Conservation (phyloP, 1,284 basidiomycete species). For the Cryptococcus jaspeensis region DNA sequence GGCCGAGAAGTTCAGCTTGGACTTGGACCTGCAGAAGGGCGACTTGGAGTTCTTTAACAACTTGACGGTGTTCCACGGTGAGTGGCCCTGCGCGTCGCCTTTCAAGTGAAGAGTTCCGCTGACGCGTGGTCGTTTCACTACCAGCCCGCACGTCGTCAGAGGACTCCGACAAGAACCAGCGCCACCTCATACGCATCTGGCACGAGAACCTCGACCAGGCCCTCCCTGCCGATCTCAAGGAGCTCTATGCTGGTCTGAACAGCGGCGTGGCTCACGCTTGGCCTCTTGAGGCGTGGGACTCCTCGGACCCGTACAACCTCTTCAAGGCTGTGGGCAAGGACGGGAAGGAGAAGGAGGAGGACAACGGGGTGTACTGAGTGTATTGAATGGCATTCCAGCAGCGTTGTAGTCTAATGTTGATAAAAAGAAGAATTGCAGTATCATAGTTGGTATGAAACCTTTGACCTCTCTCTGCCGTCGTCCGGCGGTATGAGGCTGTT, state of each 20-base stretch:
- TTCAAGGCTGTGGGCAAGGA: not conserved
- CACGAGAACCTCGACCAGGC: constrained; percentile 8
- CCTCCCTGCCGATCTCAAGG: not conserved
- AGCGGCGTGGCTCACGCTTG: not conserved
- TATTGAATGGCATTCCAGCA: too few species aligned
- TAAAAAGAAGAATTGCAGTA: too few species aligned
- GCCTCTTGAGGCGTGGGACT: constrained; percentile 6
- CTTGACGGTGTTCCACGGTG: constrained; percentile 27
- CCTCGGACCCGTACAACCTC: not conserved
- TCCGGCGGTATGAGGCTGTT: too few species aligned
- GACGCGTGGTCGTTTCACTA: not conserved
- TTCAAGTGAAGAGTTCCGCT: too few species aligned
- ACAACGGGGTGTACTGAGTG: constrained; percentile 41
- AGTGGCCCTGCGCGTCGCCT: not conserved
- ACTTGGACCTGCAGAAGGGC: constrained; percentile 28
- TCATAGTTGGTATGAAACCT: too few species aligned
- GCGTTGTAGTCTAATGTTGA: too few species aligned
- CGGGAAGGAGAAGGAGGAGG: not conserved
- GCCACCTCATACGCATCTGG: constrained; percentile 25
- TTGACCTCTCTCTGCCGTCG: too few species aligned
- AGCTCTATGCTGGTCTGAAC: constrained; percentile 1
- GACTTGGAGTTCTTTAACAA: constrained; percentile 36
- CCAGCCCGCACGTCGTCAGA: constrained; percentile 18
- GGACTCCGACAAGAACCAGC: constrained; percentile 20
- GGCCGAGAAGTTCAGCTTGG: constrained; percentile 26